Conservation (phyloP, 177 flowering plant species). For the Vitis hybrid region DNA sequence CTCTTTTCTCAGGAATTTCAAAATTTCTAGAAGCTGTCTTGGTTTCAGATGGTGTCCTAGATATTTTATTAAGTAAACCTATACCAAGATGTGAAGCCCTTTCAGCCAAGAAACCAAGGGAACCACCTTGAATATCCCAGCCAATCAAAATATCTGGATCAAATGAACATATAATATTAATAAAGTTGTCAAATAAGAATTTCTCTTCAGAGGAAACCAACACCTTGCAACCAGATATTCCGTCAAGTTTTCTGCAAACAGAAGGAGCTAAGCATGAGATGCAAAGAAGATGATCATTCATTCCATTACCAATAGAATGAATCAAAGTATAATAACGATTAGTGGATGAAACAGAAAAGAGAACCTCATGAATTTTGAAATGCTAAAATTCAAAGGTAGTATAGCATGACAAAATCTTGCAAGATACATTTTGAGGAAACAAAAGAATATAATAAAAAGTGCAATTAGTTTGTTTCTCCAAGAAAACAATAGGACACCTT, state of each 20-base stretch:
- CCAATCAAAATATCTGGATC: constrained; percentile 97
- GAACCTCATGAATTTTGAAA: not conserved
- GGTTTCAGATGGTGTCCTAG: constrained; percentile 63
- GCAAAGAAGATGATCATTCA: not conserved
- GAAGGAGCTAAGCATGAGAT: constrained; percentile 3
- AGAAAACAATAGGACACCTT: too few species aligned
- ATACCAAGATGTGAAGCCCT: constrained; percentile 86
- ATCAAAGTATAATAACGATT: not conserved
- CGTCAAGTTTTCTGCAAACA: constrained; percentile 66
- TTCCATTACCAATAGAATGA: not conserved
- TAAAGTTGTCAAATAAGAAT: constrained; percentile 52
- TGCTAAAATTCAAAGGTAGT: not conserved
- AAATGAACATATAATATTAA: constrained; percentile 45
- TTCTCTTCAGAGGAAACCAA: constrained; percentile 55
- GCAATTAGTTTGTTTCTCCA: too few species aligned
- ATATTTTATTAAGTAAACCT: constrained; percentile 62
- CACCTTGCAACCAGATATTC: constrained; percentile 58
- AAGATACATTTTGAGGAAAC: not conserved
- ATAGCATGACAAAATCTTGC: not conserved
- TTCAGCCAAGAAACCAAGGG: constrained; percentile 96
- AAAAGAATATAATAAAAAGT: not conserved
- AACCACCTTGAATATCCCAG: constrained; percentile 93
- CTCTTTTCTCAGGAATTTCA: constrained; percentile 24
- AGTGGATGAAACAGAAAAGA: too few species aligned
- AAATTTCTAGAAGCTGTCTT: constrained; percentile 33